Evolutionary conservation across 1,139 yeast species (phyloP), one percentile per base, ranked within the genome.

Genomic region (Zygosaccharomyces sapae): DNA sequence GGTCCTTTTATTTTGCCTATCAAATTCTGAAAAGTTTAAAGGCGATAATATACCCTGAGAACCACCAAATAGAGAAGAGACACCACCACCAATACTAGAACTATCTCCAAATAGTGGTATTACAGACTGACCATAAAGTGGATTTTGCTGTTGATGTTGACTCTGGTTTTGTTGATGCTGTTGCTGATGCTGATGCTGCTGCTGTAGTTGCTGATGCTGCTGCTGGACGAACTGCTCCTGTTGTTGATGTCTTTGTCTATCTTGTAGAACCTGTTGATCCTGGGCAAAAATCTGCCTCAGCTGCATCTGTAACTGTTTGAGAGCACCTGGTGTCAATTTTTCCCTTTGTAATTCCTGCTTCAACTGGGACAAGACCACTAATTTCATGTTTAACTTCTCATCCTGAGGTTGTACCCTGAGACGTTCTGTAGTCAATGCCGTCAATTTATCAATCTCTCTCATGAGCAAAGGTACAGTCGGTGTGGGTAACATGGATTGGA

Each of bases 241-340:
- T 38, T 55, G 58, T 33, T 55, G 57, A 25, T 57, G 57, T 34
- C 53, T 52, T 37, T 57, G 56, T 35, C 55, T 56, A 43, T 63
- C 59, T 45, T 53, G 59, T 35, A 62, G 42, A 10, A 53, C 45
- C 41, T 64, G 65, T 42, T 64, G 67, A 43, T 65, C 69, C 47
- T 65, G 67, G 4, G 66, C 60, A 48, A 65, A 65, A 4, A 63
- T 62, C 42, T 63, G 62, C 36, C 57, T 72, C 44, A 77, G 57
- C 54, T 76, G 78, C 24, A 59, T 55, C 50, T 74, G 75, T 3
- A 75, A 72, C 34, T 65, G 66, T 5, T 66, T 67, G 37, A 76
- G 58, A 8, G 68, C 67, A 10, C 64, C 61, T 2, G 68, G 62
- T 2, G 77, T 70, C 33, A 75, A 59, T 22, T 66, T 57, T 38